Evolutionary conservation across 1,139 yeast genomes (phyloP).

Genomic region (Saccharomyces hybrid): DNA sequence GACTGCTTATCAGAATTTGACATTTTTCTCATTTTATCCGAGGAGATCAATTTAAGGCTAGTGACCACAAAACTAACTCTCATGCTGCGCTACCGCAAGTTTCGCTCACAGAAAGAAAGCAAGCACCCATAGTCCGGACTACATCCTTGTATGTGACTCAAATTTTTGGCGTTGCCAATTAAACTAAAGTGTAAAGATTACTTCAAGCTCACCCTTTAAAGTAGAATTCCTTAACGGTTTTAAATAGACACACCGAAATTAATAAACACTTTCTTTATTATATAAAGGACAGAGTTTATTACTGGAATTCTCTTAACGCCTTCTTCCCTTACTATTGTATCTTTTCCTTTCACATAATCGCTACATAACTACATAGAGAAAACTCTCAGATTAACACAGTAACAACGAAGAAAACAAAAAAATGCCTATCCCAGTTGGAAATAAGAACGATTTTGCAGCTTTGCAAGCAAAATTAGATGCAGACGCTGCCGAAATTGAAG

Average conservation of each 20-base stretch:
- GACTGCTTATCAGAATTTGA: background rate
- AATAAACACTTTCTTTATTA: background rate
- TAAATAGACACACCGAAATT: background rate
- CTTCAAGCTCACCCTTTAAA: background rate
- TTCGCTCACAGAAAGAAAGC: background rate
- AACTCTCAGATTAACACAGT: background rate
- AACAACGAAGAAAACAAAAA: background rate
- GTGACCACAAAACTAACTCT: background rate
- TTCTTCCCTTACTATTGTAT: background rate
- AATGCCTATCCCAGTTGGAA: slow-evolving; percentile 11
- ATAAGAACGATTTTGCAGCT: slow-evolving; percentile 15
- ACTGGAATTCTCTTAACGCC: background rate
- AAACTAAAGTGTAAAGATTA: too few species aligned
- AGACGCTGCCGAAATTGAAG: slow-evolving; percentile 63
- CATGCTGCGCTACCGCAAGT: background rate
- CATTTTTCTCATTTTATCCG: background rate
- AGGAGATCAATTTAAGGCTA: background rate
- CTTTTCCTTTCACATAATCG: background rate
- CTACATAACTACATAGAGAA: background rate
- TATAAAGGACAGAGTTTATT: background rate
- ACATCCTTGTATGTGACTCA: background rate
- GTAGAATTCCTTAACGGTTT: too few species aligned
- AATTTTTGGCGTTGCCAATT: background rate
- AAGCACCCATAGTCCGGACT: background rate
- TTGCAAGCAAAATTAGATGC: slow-evolving; percentile 30